Conservation (phyloP, 2,329 filamentous ascomycete species). For the Fusarium subglutinans region DNA sequence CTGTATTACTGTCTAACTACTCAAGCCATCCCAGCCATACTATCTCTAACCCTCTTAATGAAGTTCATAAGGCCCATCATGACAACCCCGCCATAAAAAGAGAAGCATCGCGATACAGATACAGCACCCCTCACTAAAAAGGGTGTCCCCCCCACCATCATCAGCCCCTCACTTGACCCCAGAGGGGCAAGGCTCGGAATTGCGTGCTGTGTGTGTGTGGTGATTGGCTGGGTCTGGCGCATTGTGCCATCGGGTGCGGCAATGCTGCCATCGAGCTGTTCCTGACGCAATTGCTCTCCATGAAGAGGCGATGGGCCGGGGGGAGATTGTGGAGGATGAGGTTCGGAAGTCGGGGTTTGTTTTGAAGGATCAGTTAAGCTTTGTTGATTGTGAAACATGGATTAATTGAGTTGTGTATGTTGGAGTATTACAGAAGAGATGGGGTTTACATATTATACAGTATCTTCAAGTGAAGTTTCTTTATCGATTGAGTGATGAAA, state of each 20-base stretch:
- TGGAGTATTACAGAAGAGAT: too few species aligned
- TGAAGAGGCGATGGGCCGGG: constrained; percentile 30
- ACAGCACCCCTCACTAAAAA: constrained; percentile 12
- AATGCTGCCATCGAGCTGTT: constrained; percentile 41
- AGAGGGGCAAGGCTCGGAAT: constrained; percentile 40
- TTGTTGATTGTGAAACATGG: background rate
- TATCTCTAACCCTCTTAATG: background rate
- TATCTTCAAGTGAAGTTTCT: background rate
- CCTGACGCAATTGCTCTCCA: constrained; percentile 39
- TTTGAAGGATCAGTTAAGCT: background rate
- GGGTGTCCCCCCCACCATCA: constrained; percentile 17
- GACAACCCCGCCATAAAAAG: constrained; percentile 25
- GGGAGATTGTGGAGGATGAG: background rate
- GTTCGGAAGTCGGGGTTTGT: constrained; percentile 31
- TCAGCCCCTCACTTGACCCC: constrained; percentile 38
- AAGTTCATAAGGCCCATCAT: background rate
- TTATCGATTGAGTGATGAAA: fast-evolving
- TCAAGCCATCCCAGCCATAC: background rate
- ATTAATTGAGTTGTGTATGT: fast-evolving
- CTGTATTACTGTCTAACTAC: too few species aligned
- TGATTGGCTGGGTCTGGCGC: constrained; percentile 25
- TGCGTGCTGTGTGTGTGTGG: constrained; percentile 36
- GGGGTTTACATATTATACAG: fast-evolving
- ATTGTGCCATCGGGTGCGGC: constrained; percentile 40
- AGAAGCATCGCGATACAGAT: background rate